Evolutionary conservation across 2,329 filamentous ascomycete species (phyloP).

Genomic region (Colletotrichum magnum): DNA sequence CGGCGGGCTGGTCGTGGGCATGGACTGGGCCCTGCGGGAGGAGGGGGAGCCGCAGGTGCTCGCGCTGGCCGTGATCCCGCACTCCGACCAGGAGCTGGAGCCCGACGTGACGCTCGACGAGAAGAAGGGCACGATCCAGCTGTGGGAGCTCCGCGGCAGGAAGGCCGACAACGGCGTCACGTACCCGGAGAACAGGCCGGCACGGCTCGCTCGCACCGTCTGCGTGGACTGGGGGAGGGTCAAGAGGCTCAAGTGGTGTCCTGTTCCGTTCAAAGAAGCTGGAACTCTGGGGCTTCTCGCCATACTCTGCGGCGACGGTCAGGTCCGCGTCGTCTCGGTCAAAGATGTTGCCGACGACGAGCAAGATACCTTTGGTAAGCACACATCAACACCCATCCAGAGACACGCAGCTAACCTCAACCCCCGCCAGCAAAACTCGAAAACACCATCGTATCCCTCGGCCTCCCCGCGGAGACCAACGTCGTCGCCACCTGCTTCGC

Average conservation of each 20-base stretch:
- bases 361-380: constrained; percentile 57
- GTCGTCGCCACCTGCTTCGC: constrained; percentile 66
- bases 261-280: constrained; percentile 52
- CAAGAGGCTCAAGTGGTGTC: constrained; percentile 68
- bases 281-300: constrained; percentile 59
- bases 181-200: constrained; percentile 51
- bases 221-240: constrained; percentile 67
- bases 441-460: constrained; percentile 59
- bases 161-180: constrained; percentile 48
- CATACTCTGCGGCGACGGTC: constrained; percentile 66
- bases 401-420: constrained; percentile 43
- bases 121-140: constrained; percentile 63
- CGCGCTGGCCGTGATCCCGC: constrained; percentile 65
- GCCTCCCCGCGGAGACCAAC: constrained; percentile 61
- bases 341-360: constrained; percentile 48
- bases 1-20: constrained; percentile 65
- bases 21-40: constrained; percentile 65
- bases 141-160: constrained; percentile 63
- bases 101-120: constrained; percentile 56
- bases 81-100: constrained; percentile 63
- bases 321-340: constrained; percentile 63
- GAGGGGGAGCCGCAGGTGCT: constrained; percentile 61
- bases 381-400: background rate
- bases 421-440: constrained; percentile 64
- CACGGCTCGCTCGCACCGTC: constrained; percentile 59